phyloP scores from a whole-genome alignment of 2,329 filamentous ascomycete genomes.

The Endothia cerciana region DNA sequence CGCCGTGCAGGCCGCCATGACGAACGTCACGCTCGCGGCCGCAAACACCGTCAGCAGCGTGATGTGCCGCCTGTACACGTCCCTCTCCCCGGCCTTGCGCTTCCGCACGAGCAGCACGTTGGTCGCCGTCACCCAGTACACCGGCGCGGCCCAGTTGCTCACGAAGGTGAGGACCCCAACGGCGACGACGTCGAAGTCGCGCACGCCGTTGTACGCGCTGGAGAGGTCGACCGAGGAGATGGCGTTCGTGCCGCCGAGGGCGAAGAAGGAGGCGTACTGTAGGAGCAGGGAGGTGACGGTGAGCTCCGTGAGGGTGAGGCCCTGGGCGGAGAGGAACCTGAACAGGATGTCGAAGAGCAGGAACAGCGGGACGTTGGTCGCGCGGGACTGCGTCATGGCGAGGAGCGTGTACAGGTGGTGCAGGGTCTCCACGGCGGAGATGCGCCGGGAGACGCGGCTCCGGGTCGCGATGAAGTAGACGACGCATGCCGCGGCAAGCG shows the following conservation, averaged over 20 bases:
- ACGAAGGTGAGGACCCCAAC: conserved; percentile 86
- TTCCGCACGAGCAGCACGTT: conserved; percentile 60
- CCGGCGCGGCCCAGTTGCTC: conserved; percentile 87
- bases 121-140: conserved; percentile 81
- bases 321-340: conserved; percentile 50
- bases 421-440: conserved; percentile 48
- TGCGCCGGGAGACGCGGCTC: conserved; percentile 33
- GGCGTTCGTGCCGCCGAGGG: conserved; percentile 87
- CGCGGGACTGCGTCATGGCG: conserved; percentile 83
- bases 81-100: conserved; percentile 32
- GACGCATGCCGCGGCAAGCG: conserved; percentile 43
- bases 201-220: conserved; percentile 91
- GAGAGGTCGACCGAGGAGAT: conserved; percentile 96
- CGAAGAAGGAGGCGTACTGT: conserved; percentile 85
- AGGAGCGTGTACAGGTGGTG: conserved; percentile 78
- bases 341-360: conserved; percentile 70
- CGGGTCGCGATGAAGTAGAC: conserved; percentile 43
- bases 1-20: conserved; percentile 87
- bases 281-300: conserved; percentile 75
- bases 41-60: conserved; percentile 72
- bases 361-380: conserved; percentile 84
- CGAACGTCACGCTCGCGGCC: conserved; percentile 65
- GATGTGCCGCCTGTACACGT: conserved; percentile 56
- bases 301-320: conserved; percentile 60
- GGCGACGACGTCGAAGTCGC: conserved; percentile 75